Evolutionary conservation across 306 rosid species (phyloP), one percentile per base, ranked within the genome.

Genomic region (Pterocarpus macrocarpus): DNA sequence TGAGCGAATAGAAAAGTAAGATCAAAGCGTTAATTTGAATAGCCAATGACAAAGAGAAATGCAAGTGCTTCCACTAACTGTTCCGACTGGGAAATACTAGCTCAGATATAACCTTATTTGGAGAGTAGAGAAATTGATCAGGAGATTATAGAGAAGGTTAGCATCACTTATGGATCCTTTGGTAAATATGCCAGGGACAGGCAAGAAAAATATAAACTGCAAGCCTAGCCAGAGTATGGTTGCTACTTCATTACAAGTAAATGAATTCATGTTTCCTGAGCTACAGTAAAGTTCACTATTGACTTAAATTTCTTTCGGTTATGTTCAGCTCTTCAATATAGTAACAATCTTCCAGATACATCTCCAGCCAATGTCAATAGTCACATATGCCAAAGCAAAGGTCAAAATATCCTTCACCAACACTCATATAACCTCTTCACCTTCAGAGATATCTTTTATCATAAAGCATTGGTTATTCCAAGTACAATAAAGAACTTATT

Each of bases 91-190:
- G 56, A 45, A 68, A 80, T 52, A 22, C 22, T 38, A 17, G 64
- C 55, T 38, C 73, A 47, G 67, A 62, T 53, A 12, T 38, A 35
- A 45, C 17, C 45, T 52, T 63, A 50, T 47, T 58, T 22, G 28
- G 28, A 15, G 47, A 71, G 72, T 36, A 68, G 58, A 74, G 64
- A 55, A 73, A 65, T 43, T 36, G 78, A 71, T 69, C 85, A 75
- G 56, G 56, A 55, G n/a, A 79, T 5, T 56, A 69, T n/a, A 61
- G 39, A 44, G 39, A 44, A 73, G 64, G 59, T 17, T 35, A 43
- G 57, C 80, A 50, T 28, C 28, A 22, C 34, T 16, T 32, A 16
- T 16, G 14, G 63, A 55, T 36, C 56, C 38, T 59, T 50, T 32
- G 35, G 45, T 33, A 79, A 55, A 65, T 64, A 16, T 66, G 30